Conservation (phyloP, 169 alveolate species). For the Plasmodium gonderi region DNA sequence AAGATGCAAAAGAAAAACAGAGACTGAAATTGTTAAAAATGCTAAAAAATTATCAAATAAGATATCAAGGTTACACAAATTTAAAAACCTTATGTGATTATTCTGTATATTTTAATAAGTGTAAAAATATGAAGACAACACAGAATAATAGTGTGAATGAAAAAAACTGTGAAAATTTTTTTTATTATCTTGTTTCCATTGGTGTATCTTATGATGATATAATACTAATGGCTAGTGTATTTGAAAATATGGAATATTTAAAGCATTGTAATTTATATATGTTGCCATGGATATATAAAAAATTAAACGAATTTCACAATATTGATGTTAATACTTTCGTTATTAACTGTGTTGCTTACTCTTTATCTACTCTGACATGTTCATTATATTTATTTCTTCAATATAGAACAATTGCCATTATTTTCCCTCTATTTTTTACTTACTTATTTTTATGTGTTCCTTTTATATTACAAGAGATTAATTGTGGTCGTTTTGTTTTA, state of each 20-base stretch:
- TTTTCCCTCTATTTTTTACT: conserved; percentile 46
- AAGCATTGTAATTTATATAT: conserved; percentile 37
- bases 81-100: conserved; percentile 44
- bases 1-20: conserved; percentile 23
- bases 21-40: conserved; percentile 38
- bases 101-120: conserved; percentile 17
- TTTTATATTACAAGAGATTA: conserved; percentile 54
- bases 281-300: conserved; percentile 68
- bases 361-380: conserved; percentile 25
- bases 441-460: conserved; percentile 23
- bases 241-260: conserved; percentile 40
- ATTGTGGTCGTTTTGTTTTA: conserved; percentile 44
- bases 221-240: conserved; percentile 43
- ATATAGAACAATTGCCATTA: conserved; percentile 39
- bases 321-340: conserved; percentile 26
- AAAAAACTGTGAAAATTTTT: conserved; percentile 21
- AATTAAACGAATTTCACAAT: conserved; percentile 34
- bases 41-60: conserved; percentile 49
- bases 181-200: conserved; percentile 31
- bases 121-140: no score
- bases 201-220: conserved; percentile 65
- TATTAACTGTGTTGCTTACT: conserved; percentile 32
- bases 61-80: conserved; percentile 29
- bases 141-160: background rate
- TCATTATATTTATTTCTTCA: conserved; percentile 29